phyloP scores from a whole-genome alignment of 805 yeast species.

The Alloascoidea hylecoeti region DNA sequence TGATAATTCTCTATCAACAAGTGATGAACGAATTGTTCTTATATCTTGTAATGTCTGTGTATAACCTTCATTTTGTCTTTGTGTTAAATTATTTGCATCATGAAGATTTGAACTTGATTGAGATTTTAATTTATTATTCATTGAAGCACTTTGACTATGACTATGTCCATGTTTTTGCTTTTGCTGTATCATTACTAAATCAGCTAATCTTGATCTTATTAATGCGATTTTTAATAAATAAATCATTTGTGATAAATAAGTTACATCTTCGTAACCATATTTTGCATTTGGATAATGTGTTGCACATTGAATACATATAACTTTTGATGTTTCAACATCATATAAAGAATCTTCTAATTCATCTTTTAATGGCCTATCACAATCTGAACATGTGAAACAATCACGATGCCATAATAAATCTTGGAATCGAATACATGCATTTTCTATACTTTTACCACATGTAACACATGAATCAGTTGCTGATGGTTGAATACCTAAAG shows the following conservation, averaged over 20 bases:
- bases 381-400: conserved; percentile 57
- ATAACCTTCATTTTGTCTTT: no score
- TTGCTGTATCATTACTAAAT: background rate
- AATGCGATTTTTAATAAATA: background rate
- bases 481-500: background rate
- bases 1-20: background rate
- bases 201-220: background rate
- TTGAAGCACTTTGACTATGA: no score
- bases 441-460: conserved; percentile 74
- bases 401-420: conserved; percentile 70
- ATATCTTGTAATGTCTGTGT: conserved; percentile 63
- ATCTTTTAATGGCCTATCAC: conserved; percentile 27
- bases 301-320: background rate
- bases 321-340: background rate
- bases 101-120: background rate
- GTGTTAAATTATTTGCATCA: conserved; percentile 11
- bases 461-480: conserved; percentile 65
- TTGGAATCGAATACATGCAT: conserved; percentile 47
- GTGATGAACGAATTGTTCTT: background rate
- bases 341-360: conserved; percentile 20
- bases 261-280: background rate
- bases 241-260: background rate
- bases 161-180: no score
- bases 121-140: no score
- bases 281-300: background rate